Base-by-base conservation (phyloP, 148 eudicot species). In the Rheum nobile region DNA sequence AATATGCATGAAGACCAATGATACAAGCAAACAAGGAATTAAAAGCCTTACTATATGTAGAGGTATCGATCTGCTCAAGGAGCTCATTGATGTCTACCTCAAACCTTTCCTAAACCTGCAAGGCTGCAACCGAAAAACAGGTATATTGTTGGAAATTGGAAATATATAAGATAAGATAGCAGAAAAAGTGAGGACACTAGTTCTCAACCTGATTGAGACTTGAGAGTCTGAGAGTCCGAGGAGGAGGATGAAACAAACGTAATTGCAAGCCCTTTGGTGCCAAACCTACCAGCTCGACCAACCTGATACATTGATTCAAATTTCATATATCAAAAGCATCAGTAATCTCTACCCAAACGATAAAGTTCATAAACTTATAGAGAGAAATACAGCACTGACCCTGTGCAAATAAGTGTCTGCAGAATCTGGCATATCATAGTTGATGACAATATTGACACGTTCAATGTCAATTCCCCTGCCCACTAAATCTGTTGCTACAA, bases 381-480 rank as follows among this genome's bases (percentile, higher is more conserved):
- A 73, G 52, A 5, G n/a, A n/a, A 19, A 43, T 4, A 10, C 8
- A 32, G 8, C 9, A 11, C 85, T 0, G 78, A 93, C 97, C 79
- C 97, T 78, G 72, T 94, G 97, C 75, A 94, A 78, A 75, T 94
- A 94, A 4, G 98, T 94, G 76, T 94, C 98, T 0, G 98, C 98
- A 71, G 91, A 89, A 82, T 94, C 97, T 4, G 97, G 98, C 97
- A 94, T n/a, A n/a, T n/a, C n/a, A n/a, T n/a, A n/a, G n/a, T n/a
- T n/a, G n/a, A n/a, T n/a, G n/a, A n/a, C n/a, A n/a, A n/a, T n/a
- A n/a, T n/a, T n/a, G n/a, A n/a, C n/a, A n/a, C n/a, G n/a, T n/a
- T n/a, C n/a, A n/a, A 94, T 94, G 72, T 94, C 98, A 43, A 94
- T 94, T 73, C 98, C 98, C 72, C 98, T 85, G n/a, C 98, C 98